Percentiles rank a stretch among this genome's conserved stretches.
These are phyloP conservation scores for Batkoa obscura DNA, from an alignment of 371 early-diverging fungal species.

Conservation along the genomic window DNA sequence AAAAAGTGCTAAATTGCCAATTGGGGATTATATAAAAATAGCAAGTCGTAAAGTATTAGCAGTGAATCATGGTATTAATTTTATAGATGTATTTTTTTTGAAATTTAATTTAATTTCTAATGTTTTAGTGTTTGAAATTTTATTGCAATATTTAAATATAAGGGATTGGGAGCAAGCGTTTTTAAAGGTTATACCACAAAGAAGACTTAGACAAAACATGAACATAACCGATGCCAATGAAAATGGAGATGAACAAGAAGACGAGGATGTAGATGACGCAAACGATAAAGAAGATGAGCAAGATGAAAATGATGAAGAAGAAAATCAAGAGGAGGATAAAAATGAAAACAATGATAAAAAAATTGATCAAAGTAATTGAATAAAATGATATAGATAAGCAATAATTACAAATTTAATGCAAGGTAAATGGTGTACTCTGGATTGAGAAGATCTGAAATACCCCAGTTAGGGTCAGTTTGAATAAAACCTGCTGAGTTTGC, in stretches of 20 bases:
- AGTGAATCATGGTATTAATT: constrained; percentile 83
- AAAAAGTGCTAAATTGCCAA: constrained; percentile 63
- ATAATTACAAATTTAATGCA: too few relatives aligned
- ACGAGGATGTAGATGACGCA: not conserved
- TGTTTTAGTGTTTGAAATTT: constrained; percentile 65
- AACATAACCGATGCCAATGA: not conserved
- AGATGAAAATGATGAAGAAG: not conserved
- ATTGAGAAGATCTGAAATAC: too few relatives aligned
- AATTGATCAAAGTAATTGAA: too few relatives aligned
- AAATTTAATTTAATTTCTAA: not conserved
- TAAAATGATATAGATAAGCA: too few relatives aligned
- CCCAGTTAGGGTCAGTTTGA: too few relatives aligned
- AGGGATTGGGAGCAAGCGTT: constrained; percentile 66
- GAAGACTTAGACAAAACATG: constrained; percentile 29
- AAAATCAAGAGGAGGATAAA: too few relatives aligned
- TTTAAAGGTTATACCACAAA: constrained; percentile 61
- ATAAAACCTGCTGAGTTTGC: too few relatives aligned
- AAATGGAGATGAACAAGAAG: not conserved
- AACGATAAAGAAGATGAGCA: not conserved
- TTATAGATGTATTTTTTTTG: not conserved
- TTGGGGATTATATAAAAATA: constrained; percentile 61
- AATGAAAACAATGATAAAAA: too few relatives aligned
- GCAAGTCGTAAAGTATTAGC: constrained; percentile 68
- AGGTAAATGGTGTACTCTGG: too few relatives aligned
- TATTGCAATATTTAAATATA: constrained; percentile 44